These are phyloP conservation scores for Nakaseomyces kungkrabaensis DNA, from an alignment of 1,139 yeast genomes.

Conservation along the genomic window DNA sequence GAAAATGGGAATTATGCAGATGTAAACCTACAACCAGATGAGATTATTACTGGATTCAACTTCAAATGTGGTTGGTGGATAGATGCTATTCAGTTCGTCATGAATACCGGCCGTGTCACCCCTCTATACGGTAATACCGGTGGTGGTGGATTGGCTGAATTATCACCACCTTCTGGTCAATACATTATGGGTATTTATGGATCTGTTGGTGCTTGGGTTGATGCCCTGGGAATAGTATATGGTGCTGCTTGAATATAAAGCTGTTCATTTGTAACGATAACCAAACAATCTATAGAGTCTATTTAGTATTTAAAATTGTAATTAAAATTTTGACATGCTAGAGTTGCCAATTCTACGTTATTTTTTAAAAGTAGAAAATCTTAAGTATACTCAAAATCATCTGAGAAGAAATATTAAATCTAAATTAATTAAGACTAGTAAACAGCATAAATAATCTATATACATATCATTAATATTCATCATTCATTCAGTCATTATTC, in stretches of 20 bases:
- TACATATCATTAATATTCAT: background rate
- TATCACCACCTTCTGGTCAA: slow-evolving; percentile 52
- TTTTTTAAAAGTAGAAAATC: too few relatives aligned
- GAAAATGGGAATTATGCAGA: slow-evolving; percentile 50
- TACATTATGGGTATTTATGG: slow-evolving; percentile 62
- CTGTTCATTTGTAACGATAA: background rate
- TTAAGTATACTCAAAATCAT: too few relatives aligned
- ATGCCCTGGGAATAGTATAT: slow-evolving; percentile 50
- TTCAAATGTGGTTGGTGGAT: slow-evolving; percentile 81
- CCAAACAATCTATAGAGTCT: background rate
- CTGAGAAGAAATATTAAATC: too few relatives aligned
- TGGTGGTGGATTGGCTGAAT: slow-evolving; percentile 59
- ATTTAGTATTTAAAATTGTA: background rate
- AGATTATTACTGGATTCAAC: slow-evolving; percentile 47
- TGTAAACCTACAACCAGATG: slow-evolving; percentile 46
- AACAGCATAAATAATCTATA: background rate
- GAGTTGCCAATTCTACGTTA: too few relatives aligned
- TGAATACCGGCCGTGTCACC: slow-evolving; percentile 47
- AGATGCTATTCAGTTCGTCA: slow-evolving; percentile 65
- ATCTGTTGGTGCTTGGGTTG: slow-evolving; percentile 55
- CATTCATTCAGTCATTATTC: slow-evolving; percentile 1
- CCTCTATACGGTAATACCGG: slow-evolving; percentile 44
- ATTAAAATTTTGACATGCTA: too few relatives aligned
- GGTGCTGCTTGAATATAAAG: slow-evolving; percentile 11
- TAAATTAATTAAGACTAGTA: background rate